A percentile compares a stretch with the other conserved stretches of the same genome.
phyloP scores from a whole-genome alignment of 1,284 basidiomycete species.

The Fomitopsis palustris region DNA sequence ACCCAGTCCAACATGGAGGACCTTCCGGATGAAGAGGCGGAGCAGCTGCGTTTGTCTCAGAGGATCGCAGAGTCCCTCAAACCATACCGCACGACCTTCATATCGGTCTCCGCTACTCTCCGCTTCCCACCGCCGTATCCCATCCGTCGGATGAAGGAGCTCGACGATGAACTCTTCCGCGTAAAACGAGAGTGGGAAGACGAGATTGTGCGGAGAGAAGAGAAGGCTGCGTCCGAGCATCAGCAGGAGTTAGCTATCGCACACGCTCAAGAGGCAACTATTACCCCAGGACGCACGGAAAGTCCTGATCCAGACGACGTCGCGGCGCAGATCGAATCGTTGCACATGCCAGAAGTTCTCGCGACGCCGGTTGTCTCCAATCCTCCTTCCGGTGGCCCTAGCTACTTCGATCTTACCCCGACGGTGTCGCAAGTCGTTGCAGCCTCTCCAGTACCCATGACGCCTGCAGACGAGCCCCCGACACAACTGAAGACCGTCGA shows the following conservation, averaged over 20 bases:
- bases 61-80: constrained; percentile 77
- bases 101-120: constrained; percentile 88
- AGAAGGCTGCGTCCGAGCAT: constrained; percentile 44
- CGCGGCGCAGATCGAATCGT: constrained; percentile 67
- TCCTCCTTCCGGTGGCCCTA: constrained; percentile 23
- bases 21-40: constrained; percentile 65
- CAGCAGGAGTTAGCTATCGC: constrained; percentile 43
- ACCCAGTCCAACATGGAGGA: constrained; percentile 42
- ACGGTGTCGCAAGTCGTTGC: constrained; percentile 20
- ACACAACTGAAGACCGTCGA: constrained; percentile 45
- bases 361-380: constrained; percentile 40
- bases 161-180: constrained; percentile 70
- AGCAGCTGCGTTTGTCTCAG: constrained; percentile 61
- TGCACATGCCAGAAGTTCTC: constrained; percentile 46
- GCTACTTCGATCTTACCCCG: constrained; percentile 42
- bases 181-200: constrained; percentile 80
- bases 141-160: constrained; percentile 80
- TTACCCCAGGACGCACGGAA: constrained; percentile 4
- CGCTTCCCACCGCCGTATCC: constrained; percentile 89
- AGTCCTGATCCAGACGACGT: constrained; percentile 48
- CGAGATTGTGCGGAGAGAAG: constrained; percentile 76
- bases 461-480: constrained; percentile 35
- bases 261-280: constrained; percentile 15
- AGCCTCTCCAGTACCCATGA: constrained; percentile 23
- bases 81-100: constrained; percentile 81